Conservation (phyloP, 2,329 filamentous ascomycete species). For the Aspergillus nomiae region DNA sequence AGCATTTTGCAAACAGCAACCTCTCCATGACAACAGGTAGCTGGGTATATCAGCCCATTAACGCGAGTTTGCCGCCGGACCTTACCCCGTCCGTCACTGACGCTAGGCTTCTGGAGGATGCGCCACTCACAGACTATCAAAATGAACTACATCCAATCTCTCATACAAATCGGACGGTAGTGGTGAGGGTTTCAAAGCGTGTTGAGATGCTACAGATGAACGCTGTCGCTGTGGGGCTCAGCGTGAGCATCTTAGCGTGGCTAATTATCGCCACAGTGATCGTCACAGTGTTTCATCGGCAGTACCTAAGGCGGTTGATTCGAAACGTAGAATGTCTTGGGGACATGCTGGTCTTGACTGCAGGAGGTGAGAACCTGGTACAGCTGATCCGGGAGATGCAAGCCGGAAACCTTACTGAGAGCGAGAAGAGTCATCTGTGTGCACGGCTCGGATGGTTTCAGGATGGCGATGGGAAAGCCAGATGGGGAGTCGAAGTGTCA, state of each 20-base stretch:
- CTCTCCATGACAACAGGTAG: not conserved
- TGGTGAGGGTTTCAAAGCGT: not conserved
- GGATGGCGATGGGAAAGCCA: not conserved
- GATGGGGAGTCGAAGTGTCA: not conserved
- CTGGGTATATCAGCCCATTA: constrained; percentile 6
- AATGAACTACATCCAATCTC: constrained; percentile 1
- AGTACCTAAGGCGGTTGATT: not conserved
- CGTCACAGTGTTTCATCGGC: not conserved
- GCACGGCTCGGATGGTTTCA: not conserved
- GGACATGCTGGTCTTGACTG: not conserved
- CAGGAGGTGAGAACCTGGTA: not conserved
- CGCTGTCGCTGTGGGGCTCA: not conserved
- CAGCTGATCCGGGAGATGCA: not conserved
- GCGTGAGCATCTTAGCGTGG: not conserved
- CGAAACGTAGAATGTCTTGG: constrained; percentile 2
- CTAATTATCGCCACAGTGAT: not conserved
- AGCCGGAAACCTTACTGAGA: not conserved
- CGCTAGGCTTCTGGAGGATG: not conserved
- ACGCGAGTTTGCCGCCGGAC: constrained; percentile 1
- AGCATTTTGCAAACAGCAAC: constrained; percentile 3
- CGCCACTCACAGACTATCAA: not conserved
- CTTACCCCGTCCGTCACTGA: not conserved
- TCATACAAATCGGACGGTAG: not conserved
- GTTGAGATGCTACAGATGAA: constrained; percentile 3
- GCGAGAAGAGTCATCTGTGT: not conserved